A percentile compares a stretch with the other conserved stretches of the same genome.
Conservation (phyloP, 2,329 filamentous ascomycete species). For the Stachybotrys elegans region DNA sequence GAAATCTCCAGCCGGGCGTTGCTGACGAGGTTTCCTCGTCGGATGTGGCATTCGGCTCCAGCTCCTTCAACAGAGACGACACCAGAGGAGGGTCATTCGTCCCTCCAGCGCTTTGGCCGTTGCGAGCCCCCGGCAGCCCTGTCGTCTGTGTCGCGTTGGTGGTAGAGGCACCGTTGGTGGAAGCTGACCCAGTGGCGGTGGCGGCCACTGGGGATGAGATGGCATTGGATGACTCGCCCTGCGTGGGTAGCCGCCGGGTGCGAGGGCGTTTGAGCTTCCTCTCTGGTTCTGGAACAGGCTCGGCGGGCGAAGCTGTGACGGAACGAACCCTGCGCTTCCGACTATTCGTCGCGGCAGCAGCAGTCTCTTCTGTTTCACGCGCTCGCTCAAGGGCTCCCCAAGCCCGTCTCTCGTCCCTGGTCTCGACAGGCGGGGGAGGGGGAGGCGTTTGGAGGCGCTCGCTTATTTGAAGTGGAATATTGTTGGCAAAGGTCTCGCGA, state of each 20-base stretch:
- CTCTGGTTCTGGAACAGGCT: slow-evolving; percentile 65
- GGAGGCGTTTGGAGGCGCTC: slow-evolving; percentile 55
- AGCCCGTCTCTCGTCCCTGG: slow-evolving; percentile 72
- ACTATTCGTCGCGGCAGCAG: slow-evolving; percentile 39
- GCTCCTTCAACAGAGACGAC: slow-evolving; percentile 80
- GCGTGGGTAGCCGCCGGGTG: slow-evolving; percentile 58
- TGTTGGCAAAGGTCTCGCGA: slow-evolving; percentile 64
- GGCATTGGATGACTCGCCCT: slow-evolving; percentile 42
- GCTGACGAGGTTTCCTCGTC: slow-evolving; percentile 45
- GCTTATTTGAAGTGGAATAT: slow-evolving; percentile 52
- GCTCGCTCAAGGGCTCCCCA: slow-evolving; percentile 91
- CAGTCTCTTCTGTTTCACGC: slow-evolving; percentile 60
- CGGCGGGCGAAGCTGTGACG: slow-evolving; percentile 63
- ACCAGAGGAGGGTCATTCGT: slow-evolving; percentile 70
- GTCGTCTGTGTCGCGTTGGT: slow-evolving; percentile 17
- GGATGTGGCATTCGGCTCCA: slow-evolving; percentile 60
- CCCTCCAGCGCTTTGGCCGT: slow-evolving; percentile 5
- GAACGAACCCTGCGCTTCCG: slow-evolving; percentile 74
- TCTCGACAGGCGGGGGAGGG: slow-evolving; percentile 56
- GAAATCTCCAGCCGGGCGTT: slow-evolving; percentile 22
- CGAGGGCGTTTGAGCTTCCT: slow-evolving; percentile 84
- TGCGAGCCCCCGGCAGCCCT: slow-evolving; percentile 11
- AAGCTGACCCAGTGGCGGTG: slow-evolving; percentile 16
- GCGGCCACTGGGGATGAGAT: slow-evolving; percentile 25
- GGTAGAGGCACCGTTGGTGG: slow-evolving; percentile 13